A percentile compares a stretch with the other conserved stretches of the same genome.
These are phyloP conservation scores for Camelina laxa DNA, from an alignment of 345 rosid species.

Conservation along the genomic window DNA sequence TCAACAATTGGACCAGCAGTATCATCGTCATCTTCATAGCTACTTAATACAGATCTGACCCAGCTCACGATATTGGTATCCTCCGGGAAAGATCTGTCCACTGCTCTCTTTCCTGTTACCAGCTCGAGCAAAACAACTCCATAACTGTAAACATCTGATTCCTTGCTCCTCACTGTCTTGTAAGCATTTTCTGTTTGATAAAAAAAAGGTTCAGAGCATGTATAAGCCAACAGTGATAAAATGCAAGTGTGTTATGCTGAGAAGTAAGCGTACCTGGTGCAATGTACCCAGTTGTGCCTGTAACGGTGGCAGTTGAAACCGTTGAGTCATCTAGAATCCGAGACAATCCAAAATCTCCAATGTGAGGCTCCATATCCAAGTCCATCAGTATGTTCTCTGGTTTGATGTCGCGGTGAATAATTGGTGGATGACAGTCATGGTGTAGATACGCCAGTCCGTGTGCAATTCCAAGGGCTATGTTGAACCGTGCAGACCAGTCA, in stretches of 20 bases:
- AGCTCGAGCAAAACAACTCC: conserved; percentile 74
- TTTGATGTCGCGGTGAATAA: conserved; percentile 84
- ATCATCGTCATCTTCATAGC: conserved; percentile 28
- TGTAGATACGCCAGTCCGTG: conserved; percentile 85
- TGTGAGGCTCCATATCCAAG: conserved; percentile 76
- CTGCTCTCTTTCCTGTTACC: conserved; percentile 57
- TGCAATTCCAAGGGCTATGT: conserved; percentile 71
- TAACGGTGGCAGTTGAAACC: conserved; percentile 47
- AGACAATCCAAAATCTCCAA: conserved; percentile 89
- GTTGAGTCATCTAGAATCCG: conserved; percentile 60
- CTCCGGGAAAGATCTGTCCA: conserved; percentile 50
- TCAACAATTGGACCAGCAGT: conserved; percentile 51
- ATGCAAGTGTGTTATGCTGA: conserved; percentile 58
- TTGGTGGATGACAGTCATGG: conserved; percentile 70
- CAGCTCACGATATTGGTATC: conserved; percentile 55
- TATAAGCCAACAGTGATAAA: conserved; percentile 54
- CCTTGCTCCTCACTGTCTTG: conserved; percentile 56
- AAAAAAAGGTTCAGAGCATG: conserved; percentile 60
- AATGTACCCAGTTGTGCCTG: conserved; percentile 78
- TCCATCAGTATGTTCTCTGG: conserved; percentile 82
- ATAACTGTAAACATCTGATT: conserved; percentile 71
- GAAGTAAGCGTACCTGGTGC: conserved; percentile 78
- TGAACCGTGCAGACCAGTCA: conserved; percentile 68
- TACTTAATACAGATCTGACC: conserved; percentile 53
- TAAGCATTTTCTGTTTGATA: conserved; percentile 74